A percentile compares a stretch with the other conserved stretches of the same genome.
These are phyloP conservation scores for Leersia perrieri DNA, from an alignment of 176 grass and related monocot species.

Conservation along the genomic window DNA sequence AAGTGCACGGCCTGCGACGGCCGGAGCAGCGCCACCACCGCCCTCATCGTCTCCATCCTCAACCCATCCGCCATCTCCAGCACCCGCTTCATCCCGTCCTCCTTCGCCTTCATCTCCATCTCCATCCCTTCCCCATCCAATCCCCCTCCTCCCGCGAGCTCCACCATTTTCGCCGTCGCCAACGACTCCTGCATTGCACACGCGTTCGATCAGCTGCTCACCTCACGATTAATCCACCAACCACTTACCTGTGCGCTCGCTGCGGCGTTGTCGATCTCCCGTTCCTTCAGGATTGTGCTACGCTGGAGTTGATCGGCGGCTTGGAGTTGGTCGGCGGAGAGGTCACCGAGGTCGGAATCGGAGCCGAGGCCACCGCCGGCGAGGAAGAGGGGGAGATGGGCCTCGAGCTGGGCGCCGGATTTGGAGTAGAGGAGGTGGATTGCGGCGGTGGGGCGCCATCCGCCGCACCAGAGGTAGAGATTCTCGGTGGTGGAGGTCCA, in stretches of 20 bases:
- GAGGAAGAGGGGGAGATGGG: conserved; percentile 35
- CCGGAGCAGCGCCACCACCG: conserved; percentile 62
- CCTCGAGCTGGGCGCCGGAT: conserved; percentile 61
- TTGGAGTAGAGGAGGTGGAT: conserved; percentile 81
- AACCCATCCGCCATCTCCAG: conserved; percentile 57
- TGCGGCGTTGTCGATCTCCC: conserved; percentile 53
- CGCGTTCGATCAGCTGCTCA: background rate
- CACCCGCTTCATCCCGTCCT: conserved; percentile 42
- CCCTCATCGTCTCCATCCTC: conserved; percentile 54
- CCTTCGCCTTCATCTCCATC: conserved; percentile 43
- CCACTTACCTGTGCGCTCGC: conserved; percentile 36
- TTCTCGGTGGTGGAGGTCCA: conserved; percentile 81
- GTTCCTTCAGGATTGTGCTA: conserved; percentile 43
- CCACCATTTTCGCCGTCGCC: conserved; percentile 52
- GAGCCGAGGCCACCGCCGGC: background rate
- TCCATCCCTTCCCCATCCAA: conserved; percentile 20
- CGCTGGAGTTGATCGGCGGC: conserved; percentile 50
- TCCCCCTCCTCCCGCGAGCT: conserved; percentile 25
- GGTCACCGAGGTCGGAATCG: conserved; percentile 37
- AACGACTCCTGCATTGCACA: conserved; percentile 44
- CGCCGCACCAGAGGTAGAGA: conserved; percentile 76
- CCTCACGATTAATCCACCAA: too few species aligned
- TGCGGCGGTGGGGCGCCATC: conserved; percentile 66
- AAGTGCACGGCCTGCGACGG: conserved; percentile 67
- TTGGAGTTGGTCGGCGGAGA: conserved; percentile 42